Evolutionary conservation across 768 basidiomycete genomes (phyloP).

Genomic region (Mycena epipterygia): DNA sequence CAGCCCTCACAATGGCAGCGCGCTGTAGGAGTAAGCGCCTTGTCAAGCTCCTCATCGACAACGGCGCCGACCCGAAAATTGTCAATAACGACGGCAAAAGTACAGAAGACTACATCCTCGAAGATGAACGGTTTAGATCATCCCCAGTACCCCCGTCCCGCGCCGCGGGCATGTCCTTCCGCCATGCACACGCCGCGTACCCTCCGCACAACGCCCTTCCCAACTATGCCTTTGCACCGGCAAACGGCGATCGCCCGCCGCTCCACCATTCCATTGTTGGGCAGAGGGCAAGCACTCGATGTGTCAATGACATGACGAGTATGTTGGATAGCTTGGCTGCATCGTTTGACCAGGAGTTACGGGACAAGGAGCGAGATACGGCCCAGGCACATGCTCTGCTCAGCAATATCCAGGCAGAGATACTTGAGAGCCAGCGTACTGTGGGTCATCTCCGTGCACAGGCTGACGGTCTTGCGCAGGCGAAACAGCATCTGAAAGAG

Average conservation of each 20-base stretch:
- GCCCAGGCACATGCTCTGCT: conserved; percentile 91
- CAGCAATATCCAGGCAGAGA: conserved; percentile 90
- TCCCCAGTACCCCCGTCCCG: conserved; percentile 87
- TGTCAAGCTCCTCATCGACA: conserved; percentile 95
- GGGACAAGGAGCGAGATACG: conserved; percentile 92
- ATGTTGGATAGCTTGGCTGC: conserved; percentile 91
- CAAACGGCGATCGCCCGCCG: conserved; percentile 75
- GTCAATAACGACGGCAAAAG: conserved; percentile 95
- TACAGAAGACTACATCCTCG: conserved; percentile 98
- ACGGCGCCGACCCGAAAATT: conserved; percentile 96
- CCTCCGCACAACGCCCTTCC: conserved; percentile 59
- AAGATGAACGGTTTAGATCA: conserved; percentile 96
- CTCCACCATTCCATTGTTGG: conserved; percentile 89
- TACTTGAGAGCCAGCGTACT: conserved; percentile 85
- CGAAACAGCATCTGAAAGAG: conserved; percentile 68
- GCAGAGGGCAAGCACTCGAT: conserved; percentile 87
- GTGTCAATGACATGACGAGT: conserved; percentile 85
- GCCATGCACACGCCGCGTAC: conserved; percentile 75
- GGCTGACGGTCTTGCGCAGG: conserved; percentile 73
- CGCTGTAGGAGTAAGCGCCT: conserved; percentile 95
- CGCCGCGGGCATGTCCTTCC: conserved; percentile 75
- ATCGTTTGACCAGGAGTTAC: conserved; percentile 92
- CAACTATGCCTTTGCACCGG: conserved; percentile 59
- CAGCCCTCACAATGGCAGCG: conserved; percentile 96
- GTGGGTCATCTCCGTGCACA: conserved; percentile 79